Conservation (phyloP, 2,329 filamentous ascomycete species). For the Stagonosporopsis cucurbitacearum region DNA sequence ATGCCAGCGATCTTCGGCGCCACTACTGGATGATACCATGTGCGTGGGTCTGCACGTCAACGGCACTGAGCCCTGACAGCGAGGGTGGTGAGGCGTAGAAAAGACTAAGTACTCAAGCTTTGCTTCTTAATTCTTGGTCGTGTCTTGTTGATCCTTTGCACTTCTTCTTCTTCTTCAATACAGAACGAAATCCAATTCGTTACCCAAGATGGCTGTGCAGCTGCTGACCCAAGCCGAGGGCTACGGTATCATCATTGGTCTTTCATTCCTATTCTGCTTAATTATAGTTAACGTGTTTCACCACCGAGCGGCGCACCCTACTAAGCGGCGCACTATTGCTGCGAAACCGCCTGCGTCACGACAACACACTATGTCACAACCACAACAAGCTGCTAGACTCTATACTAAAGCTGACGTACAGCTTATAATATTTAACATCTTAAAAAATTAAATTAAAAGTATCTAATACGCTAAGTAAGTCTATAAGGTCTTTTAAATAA, state of each 20-base stretch:
- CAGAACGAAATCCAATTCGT: not conserved
- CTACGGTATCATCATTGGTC: constrained; percentile 25
- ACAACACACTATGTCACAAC: too few relatives aligned
- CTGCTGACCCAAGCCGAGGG: constrained; percentile 21
- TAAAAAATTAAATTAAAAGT: too few relatives aligned
- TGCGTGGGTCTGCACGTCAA: constrained; percentile 18
- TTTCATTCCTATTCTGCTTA: constrained; percentile 16
- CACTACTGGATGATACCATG: constrained; percentile 17
- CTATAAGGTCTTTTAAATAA: too few relatives aligned
- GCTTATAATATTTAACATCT: too few relatives aligned
- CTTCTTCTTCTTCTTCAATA: not conserved
- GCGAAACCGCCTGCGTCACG: too few relatives aligned
- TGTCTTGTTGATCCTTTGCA: not conserved
- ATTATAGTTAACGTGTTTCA: too few relatives aligned
- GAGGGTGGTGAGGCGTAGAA: not conserved
- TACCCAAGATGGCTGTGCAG: constrained; percentile 13
- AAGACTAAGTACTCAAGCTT: constrained; percentile 4
- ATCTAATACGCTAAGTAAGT: too few relatives aligned
- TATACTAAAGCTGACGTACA: too few relatives aligned
- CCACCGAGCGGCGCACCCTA: too few relatives aligned
- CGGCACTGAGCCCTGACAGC: not conserved
- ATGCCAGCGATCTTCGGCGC: constrained; percentile 9
- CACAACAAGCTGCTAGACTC: too few relatives aligned
- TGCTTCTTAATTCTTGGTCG: not conserved
- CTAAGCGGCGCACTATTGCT: too few relatives aligned